phyloP scores from a whole-genome alignment of 106 monocot genomes.

The Apostasia ramifera region DNA sequence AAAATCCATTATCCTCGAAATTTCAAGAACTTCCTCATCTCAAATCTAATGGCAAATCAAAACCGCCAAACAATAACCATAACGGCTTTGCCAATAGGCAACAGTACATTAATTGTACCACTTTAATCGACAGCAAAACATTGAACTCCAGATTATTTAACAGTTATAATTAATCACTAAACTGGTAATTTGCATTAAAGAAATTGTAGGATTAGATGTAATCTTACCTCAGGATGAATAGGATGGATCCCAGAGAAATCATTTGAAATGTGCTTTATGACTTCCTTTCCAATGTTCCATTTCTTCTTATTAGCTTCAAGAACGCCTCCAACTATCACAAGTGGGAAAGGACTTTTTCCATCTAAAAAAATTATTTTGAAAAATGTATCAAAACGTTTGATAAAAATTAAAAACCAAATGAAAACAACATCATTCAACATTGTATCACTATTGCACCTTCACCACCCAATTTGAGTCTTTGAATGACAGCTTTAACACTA shows the following conservation, averaged over 20 bases:
- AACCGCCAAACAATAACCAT: too few relatives aligned
- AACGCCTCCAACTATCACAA: constrained; percentile 98
- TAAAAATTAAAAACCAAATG: background rate
- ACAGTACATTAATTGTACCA: too few relatives aligned
- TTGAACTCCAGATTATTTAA: too few relatives aligned
- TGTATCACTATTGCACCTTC: constrained; percentile 37
- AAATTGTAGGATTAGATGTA: background rate
- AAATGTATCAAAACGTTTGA: background rate
- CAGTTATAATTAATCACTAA: too few relatives aligned
- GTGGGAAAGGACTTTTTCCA: constrained; percentile 69
- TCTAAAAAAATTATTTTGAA: constrained; percentile 41
- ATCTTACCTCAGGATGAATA: constrained; percentile 71
- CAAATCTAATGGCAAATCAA: background rate
- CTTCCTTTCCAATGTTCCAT: constrained; percentile 92
- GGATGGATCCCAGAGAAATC: constrained; percentile 64
- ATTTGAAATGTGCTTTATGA: constrained; percentile 54
- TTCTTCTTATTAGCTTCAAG: constrained; percentile 78
- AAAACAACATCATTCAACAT: background rate
- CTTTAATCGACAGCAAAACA: too few relatives aligned
- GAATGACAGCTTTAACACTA: constrained; percentile 85
- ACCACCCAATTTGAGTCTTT: constrained; percentile 70
- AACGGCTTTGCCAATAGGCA: too few relatives aligned
- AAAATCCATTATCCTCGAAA: background rate
- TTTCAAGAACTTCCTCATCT: background rate
- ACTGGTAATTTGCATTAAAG: background rate